Evolutionary conservation across 1,284 basidiomycete species (phyloP), one percentile per base, ranked within the genome.

Genomic region (Moniliella sp.): DNA sequence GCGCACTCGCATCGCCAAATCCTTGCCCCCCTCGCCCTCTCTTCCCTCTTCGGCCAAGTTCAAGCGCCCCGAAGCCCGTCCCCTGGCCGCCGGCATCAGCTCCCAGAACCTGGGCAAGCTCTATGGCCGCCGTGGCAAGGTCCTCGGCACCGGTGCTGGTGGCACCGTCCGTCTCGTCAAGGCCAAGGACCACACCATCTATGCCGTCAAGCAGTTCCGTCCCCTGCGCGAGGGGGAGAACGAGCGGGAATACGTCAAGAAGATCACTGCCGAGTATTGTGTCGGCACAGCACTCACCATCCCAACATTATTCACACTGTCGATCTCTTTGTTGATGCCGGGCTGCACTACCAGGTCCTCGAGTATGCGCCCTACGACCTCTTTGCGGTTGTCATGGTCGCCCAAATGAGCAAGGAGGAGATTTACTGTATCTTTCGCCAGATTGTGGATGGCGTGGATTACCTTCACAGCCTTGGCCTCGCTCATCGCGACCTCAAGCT

Each of bases 361-460:
- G 86, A 97, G 64, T 97, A 93, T 53, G 91, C 91, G 1, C 88
- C 91, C 10, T 91, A 78, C 61, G 91, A 99, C 64, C 73, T 99
- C 32, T 99, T 99, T 67, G 82, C 78, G 36, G 84, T 97, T 52
- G 91, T 99, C 67, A 99, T 99, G 91, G 88, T 84, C 18, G 81
- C 82, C 45, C 88, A 83, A 65, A 99, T 99, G 91, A 74, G 76
- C 37, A 76, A 86, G 16, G 83, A 84, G 32, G 88, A 99, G 64
- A 88, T 93, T 42, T 94, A 94, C 67, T 99, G 91, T 59, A 83
- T 97, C 44, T 97, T 94, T 66, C 78, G 83, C 35, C 91, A 99
- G 65, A 94, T 99, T 45, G 80, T 88, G 61, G 80, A 86, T 53
- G 91, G 91, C 35, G 88, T 99, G 46, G 79, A 91, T 62, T 97